A percentile compares a stretch with the other conserved stretches of the same genome.
Evolutionary conservation across 768 basidiomycete genomes (phyloP).

Genomic region (Kwoniella heveanensis): DNA sequence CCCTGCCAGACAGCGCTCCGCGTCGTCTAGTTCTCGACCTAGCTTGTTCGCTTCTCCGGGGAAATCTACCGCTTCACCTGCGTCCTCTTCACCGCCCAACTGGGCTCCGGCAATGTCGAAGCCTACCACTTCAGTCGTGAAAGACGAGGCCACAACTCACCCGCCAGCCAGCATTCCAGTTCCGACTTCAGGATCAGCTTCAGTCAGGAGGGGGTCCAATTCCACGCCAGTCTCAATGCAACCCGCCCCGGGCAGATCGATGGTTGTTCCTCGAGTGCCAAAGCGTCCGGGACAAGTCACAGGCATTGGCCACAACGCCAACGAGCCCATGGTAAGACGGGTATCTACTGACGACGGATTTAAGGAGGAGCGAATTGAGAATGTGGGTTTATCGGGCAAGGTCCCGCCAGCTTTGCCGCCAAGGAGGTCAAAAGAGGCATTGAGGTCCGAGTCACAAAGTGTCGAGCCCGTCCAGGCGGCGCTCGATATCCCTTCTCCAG

Average conservation of each 20-base stretch:
- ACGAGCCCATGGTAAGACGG: slow-evolving; percentile 25
- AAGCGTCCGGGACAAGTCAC: slow-evolving; percentile 52
- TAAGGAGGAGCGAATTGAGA: slow-evolving; percentile 9
- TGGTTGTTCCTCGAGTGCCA: slow-evolving; percentile 51
- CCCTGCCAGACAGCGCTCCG: slow-evolving; percentile 5
- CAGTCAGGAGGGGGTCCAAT: slow-evolving; percentile 7
- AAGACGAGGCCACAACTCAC: slow-evolving; percentile 5
- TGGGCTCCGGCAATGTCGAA: slow-evolving; percentile 11
- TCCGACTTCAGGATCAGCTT: background rate
- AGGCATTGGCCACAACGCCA: slow-evolving; percentile 36
- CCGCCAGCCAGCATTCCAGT: background rate
- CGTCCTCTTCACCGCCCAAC: slow-evolving; percentile 19
- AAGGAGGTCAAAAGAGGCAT: background rate
- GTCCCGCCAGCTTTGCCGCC: slow-evolving; percentile 7
- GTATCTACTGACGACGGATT: slow-evolving; percentile 24
- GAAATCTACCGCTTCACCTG: slow-evolving; percentile 10
- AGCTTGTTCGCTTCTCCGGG: slow-evolving; percentile 18
- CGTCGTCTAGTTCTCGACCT: slow-evolving; percentile 13
- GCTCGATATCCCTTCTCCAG: slow-evolving; percentile 11
- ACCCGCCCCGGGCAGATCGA: slow-evolving; percentile 37
- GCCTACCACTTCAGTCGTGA: slow-evolving; percentile 24
- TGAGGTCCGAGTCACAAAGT: background rate
- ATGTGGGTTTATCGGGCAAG: background rate
- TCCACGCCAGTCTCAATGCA: slow-evolving; percentile 37
- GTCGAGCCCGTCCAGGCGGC: slow-evolving; percentile 2